phyloP scores from a whole-genome alignment of 2,329 filamentous ascomycete genomes.

The Phialophora macrospora region DNA sequence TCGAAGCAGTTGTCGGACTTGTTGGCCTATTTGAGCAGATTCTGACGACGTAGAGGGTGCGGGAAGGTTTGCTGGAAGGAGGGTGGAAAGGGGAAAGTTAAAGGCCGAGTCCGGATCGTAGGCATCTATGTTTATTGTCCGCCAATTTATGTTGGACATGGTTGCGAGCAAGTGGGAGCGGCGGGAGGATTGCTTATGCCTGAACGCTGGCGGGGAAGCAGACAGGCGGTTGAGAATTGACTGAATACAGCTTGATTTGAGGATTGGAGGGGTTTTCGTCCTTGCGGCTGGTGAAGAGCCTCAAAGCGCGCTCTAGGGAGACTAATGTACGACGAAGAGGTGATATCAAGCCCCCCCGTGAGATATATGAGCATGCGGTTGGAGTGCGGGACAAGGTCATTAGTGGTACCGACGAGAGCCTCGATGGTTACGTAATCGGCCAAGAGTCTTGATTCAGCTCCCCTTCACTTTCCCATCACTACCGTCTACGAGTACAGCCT shows the following conservation, averaged over 20 bases:
- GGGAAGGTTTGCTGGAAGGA: slow-evolving; percentile 72
- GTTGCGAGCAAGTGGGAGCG: slow-evolving; percentile 20
- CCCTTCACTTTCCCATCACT: neutral
- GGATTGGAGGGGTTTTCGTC: neutral
- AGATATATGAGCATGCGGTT: neutral
- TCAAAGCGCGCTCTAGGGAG: neutral
- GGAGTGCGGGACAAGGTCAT: slow-evolving; percentile 17
- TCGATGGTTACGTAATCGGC: slow-evolving; percentile 12
- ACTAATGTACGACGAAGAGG: neutral
- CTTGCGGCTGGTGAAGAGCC: neutral
- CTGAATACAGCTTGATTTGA: neutral
- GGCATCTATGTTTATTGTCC: slow-evolving; percentile 93
- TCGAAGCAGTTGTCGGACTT: slow-evolving; percentile 85
- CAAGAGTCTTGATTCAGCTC: neutral
- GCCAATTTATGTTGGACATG: slow-evolving; percentile 65
- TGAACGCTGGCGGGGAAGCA: slow-evolving; percentile 9
- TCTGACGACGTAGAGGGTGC: slow-evolving; percentile 76
- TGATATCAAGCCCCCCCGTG: neutral
- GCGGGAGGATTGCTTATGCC: slow-evolving; percentile 11
- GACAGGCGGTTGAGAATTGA: neutral
- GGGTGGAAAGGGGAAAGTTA: slow-evolving; percentile 88
- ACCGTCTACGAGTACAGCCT: neutral
- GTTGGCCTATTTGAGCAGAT: slow-evolving; percentile 75
- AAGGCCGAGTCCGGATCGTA: slow-evolving; percentile 85
- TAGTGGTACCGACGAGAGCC: neutral